A percentile compares a stretch with the other conserved stretches of the same genome.
Evolutionary conservation across 2,329 filamentous ascomycete genomes (phyloP).

Genomic region (Phaeosphaeriaceae sp.): DNA sequence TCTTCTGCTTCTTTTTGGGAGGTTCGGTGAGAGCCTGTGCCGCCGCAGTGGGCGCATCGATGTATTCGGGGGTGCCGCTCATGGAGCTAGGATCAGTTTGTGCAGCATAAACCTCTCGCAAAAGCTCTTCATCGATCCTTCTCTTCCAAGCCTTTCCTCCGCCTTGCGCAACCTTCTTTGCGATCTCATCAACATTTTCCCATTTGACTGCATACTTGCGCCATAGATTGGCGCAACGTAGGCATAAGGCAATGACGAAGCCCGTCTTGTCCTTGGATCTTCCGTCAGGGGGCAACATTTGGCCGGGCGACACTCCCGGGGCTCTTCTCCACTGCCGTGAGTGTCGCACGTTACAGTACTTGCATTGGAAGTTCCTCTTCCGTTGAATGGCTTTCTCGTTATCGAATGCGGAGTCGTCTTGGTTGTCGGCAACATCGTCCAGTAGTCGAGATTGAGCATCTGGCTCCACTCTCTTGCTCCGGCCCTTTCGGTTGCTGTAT

Average conservation of each 20-base stretch:
- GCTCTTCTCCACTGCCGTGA: conserved; percentile 93
- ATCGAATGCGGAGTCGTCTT: conserved; percentile 96
- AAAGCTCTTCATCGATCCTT: conserved; percentile 90
- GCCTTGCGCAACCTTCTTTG: conserved; percentile 81
- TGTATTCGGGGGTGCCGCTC: conserved; percentile 36
- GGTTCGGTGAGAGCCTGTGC: conserved; percentile 53
- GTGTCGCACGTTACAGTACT: conserved; percentile 82
- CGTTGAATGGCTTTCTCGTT: conserved; percentile 79
- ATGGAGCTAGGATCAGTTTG: conserved; percentile 37
- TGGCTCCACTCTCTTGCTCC: conserved; percentile 73
- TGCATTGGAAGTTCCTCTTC: conserved; percentile 89
- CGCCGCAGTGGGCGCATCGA: conserved; percentile 30
- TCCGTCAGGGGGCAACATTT: conserved; percentile 71
- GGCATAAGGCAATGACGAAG: conserved; percentile 82
- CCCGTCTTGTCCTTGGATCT: conserved; percentile 80
- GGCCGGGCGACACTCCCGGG: conserved; percentile 75
- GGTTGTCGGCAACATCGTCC: conserved; percentile 89
- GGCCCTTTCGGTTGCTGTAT: conserved; percentile 85
- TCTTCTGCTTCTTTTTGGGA: conserved; percentile 68
- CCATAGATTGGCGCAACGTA: conserved; percentile 92
- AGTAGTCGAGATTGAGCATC: conserved; percentile 74
- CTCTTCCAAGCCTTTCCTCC: conserved; percentile 86
- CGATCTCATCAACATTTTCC: conserved; percentile 90
- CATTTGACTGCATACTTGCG: conserved; percentile 94
- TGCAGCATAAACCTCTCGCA: conserved; percentile 66